These are phyloP conservation scores for Glaciozyma antarctica DNA, from an alignment of 768 basidiomycete genomes.

Conservation along the genomic window DNA sequence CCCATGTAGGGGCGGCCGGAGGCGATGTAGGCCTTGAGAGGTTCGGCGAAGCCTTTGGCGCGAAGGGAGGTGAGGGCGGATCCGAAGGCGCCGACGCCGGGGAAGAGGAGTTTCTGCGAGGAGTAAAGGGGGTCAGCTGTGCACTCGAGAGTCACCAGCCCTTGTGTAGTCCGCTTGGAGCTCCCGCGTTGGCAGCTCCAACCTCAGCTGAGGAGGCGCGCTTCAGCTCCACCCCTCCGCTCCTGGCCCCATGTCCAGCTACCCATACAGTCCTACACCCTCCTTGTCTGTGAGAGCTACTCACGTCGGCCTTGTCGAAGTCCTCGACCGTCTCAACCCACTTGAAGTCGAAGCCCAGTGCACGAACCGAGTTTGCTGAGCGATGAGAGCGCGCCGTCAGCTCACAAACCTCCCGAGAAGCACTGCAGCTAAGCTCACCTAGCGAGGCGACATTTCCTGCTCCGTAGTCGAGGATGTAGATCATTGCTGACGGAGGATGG, in stretches of 20 bases:
- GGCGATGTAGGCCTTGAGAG: conserved; percentile 67
- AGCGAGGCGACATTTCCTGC: conserved; percentile 30
- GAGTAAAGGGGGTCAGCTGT: background rate
- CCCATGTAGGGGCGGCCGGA: conserved; percentile 81
- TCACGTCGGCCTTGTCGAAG: conserved; percentile 78
- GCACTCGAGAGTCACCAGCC: background rate
- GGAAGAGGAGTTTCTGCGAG: conserved; percentile 79
- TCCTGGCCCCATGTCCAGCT: background rate
- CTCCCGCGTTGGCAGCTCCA: background rate
- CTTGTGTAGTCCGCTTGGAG: background rate
- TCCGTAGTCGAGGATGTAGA: conserved; percentile 30
- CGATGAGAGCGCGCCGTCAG: background rate
- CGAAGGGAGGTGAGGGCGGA: conserved; percentile 71
- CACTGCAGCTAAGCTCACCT: conserved; percentile 5
- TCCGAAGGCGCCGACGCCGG: conserved; percentile 89
- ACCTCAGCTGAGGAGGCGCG: background rate
- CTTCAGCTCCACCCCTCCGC: background rate
- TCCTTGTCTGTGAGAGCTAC: conserved; percentile 39
- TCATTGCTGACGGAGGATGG: conserved; percentile 1
- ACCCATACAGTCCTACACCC: background rate
- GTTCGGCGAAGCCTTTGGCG: conserved; percentile 63
- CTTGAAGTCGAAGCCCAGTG: conserved; percentile 73
- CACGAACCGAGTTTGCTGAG: conserved; percentile 36
- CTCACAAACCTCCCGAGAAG: background rate
- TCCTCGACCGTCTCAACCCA: conserved; percentile 78